A percentile compares a stretch with the other conserved stretches of the same genome.
These are phyloP conservation scores for Nymphaea colorata DNA, from an alignment of 164 flowering plant species.

Conservation along the genomic window DNA sequence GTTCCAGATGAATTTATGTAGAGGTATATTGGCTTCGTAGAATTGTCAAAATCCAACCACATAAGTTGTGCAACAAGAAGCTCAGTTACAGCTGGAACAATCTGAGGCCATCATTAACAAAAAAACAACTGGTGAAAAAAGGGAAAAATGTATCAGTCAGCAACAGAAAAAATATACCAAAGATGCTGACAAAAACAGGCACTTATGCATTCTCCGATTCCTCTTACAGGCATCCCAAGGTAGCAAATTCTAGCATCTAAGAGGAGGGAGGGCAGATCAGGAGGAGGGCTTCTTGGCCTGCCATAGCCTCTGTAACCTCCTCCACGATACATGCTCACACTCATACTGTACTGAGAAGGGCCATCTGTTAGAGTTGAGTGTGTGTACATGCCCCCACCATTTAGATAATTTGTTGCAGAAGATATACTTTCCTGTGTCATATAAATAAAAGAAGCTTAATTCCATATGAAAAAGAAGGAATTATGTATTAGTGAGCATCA, in stretches of 20 bases:
- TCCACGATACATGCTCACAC: conserved; percentile 63
- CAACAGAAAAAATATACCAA: neutral
- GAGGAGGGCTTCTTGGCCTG: conserved; percentile 66
- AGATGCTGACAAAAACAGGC: neutral
- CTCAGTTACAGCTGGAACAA: conserved; percentile 88
- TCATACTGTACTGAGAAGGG: conserved; percentile 55
- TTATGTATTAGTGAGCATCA: too few species aligned
- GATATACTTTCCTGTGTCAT: conserved; percentile 66
- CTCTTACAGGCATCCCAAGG: conserved; percentile 88
- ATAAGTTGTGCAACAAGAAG: conserved; percentile 81
- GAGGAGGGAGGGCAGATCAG: conserved; percentile 89
- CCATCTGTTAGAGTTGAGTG: conserved; percentile 33
- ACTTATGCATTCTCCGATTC: neutral
- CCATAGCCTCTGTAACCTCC: conserved; percentile 51
- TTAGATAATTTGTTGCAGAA: conserved; percentile 51
- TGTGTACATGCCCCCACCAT: conserved; percentile 68
- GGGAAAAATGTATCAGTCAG: neutral
- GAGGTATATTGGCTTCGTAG: conserved; percentile 72
- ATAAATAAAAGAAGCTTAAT: too few species aligned
- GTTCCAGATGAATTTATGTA: conserved; percentile 91
- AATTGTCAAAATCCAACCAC: conserved; percentile 69
- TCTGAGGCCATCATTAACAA: conserved; percentile 29
- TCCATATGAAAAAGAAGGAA: too few species aligned
- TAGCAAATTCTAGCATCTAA: conserved; percentile 75
- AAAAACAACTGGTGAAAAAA: too few species aligned